phyloP scores from a whole-genome alignment of 768 basidiomycete species.

The Rhizopogon vulgaris region DNA sequence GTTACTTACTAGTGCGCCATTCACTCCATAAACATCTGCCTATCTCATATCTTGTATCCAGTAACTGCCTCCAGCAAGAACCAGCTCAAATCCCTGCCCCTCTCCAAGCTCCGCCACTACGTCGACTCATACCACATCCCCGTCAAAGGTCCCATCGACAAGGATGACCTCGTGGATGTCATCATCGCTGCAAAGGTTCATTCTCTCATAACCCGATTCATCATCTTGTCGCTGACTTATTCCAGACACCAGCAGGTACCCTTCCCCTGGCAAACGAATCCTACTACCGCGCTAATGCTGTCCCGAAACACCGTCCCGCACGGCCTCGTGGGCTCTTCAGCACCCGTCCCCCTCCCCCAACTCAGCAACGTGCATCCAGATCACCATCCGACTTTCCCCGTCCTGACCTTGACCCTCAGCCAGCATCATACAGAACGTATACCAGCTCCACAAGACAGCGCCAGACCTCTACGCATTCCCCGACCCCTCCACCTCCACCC shows the following conservation, averaged over 20 bases:
- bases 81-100: slow-evolving; percentile 47
- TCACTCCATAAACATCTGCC: neutral
- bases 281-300: slow-evolving; percentile 24
- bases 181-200: slow-evolving; percentile 47
- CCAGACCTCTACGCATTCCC: neutral
- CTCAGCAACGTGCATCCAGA: slow-evolving; percentile 18
- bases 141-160: slow-evolving; percentile 60
- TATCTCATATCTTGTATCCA: slow-evolving; percentile 20
- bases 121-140: slow-evolving; percentile 64
- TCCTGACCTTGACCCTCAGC: neutral
- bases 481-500: slow-evolving; percentile 5
- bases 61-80: slow-evolving; percentile 64
- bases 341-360: slow-evolving; percentile 15
- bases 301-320: slow-evolving; percentile 11
- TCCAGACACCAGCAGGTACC: slow-evolving; percentile 58
- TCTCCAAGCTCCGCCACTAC: slow-evolving; percentile 64
- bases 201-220: neutral
- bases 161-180: slow-evolving; percentile 70
- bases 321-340: neutral
- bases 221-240: neutral
- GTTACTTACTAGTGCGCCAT: slow-evolving; percentile 49
- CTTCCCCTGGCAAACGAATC: slow-evolving; percentile 57
- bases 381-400: slow-evolving; percentile 5
- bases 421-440: neutral
- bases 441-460: slow-evolving; percentile 1